Base-by-base conservation (phyloP, 768 basidiomycete species). In the Mycena epipterygia region DNA sequence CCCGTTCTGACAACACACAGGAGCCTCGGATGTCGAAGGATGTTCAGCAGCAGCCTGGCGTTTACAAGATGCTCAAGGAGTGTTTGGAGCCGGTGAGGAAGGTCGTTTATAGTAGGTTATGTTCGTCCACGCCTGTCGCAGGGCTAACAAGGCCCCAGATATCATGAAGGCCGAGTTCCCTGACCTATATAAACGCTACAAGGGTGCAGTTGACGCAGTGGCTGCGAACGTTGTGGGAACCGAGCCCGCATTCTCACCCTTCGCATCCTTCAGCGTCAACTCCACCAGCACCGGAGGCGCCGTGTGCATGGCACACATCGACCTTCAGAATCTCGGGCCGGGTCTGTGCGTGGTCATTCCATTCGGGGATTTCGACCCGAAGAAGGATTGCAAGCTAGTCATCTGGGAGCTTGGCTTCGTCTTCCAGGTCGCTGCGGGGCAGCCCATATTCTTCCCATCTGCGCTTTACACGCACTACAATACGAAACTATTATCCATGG, bases 401-500 rank as follows among this genome's bases (percentile, higher is more conserved):
- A 32, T 71, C 27, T 5, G 30, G 25, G 70, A 71, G 52, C 70
- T 71, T 17, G 64, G 64, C 0, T 39, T 41, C 17, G 53, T 25
- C 25, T 71, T 71, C 52, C 55, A 71, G 33, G 23, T 71, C n/a
- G 46, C 44, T 2, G 29, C 70, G 0, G 70, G 70, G 5, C 23
- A 29, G 1, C 70, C 70, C 8, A 71, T 71, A 19, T 59, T 61
- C 37, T 66, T 71, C 35, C 70, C 70, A 2, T 71, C 69, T 1
- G 69, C 69, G 7, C 23, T 71, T 12, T 71, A 67, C 64, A 71
- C 70, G 16, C 70, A 71, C 29, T 71, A 71, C 58, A 71, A 67
- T 30, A 21, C 56, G 6, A 35, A 48, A 25, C 37, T 67, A 12
- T 19, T 58, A 9, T 33, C 30, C 3, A 25, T n/a, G 29, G 66